Base-by-base conservation (phyloP, 306 rosid genomes). In the Dryas alaskensis region DNA sequence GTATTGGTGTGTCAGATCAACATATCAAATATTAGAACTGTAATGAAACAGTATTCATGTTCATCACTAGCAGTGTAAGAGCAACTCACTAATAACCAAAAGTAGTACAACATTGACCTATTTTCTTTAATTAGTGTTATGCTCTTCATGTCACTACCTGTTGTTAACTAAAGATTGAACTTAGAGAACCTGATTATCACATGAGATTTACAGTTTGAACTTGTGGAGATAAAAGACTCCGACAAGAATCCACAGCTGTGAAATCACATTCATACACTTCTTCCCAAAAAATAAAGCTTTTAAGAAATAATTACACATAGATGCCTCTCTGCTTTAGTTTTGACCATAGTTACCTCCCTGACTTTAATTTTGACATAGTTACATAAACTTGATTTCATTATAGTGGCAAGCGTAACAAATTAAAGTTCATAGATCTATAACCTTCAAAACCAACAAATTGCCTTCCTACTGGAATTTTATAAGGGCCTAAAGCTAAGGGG, bases 1-100 rank as follows among this genome's bases (percentile, higher is more conserved):
- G 86, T 65, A 59, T 65, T 40, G 54, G 53, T 48, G 39, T 43
- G 19, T 69, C 45, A 37, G 16, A 72, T 59, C 39, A 49, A 73
- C 75, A 44, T 10, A 70, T 4, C 42, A 60, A 6, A 60, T 0
- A 61, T 60, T 50, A 58, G 48, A 60, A 17, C 10, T 1, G 46
- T 8, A 27, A 25, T 55, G 8, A 4, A 0, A 55, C 46, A 45
- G 19, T 17, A 8, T 39, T 13, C 55, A 11, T 50, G n/a, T 50
- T 50, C 2, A 50, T 11, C n/a, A 11, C 16, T 4, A 50, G 5
- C 8, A 0, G 17, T 13, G 16, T 4, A 59, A 5, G 61, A 42
- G 13, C 9, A 12, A 59, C 43, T 27, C 4, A 17, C 4, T n/a
- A 27, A 27, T 54, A 25, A 5, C 43, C 16, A 59, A 5, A 59